Evolutionary conservation across 2,329 filamentous ascomycete genomes (phyloP), one percentile per base, ranked within the genome.

Genomic region (Macrophomina pseudophaseolina): DNA sequence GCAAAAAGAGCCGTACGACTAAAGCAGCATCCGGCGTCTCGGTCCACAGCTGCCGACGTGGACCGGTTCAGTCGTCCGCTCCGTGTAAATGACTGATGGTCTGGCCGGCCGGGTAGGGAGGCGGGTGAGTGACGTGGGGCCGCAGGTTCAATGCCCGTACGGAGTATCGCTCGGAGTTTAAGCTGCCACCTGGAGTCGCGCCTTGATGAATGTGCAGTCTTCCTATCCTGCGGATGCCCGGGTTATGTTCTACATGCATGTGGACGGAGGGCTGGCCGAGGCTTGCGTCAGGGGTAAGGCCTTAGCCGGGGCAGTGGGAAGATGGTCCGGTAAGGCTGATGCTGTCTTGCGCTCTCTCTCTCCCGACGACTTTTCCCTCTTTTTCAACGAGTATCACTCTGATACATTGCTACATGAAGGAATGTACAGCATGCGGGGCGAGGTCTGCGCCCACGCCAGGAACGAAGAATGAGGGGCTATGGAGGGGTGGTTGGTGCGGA

Each of bases 11-110:
- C 30, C n/a, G 44, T 40, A 49, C 44, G 44, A 40, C n/a, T 44
- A 18, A 49, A 18, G 32, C 42, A 62, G 58, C n/a, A 49, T 35
- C 58, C 58, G 58, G n/a, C 28, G 28, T 28, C n/a, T 30, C 58
- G 23, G 58, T 30, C 23, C 11, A 9, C 33, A 16, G 44, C 32
- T 28, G 44, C 28, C 30, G 32, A 6, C 32, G 42, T 14, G 44
- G 58, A 28, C n/a, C 7, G 42, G 42, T 6, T 28, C 56, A 23
- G n/a, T 16, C 16, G 30, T 60, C 23, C 14, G 32, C 40, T 40
- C 44, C 23, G 49, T n/a, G 58, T 42, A 28, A 62, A 48, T 49
- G 58, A 28, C 38, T 32, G 44, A 38, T 30, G 42, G 42, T 32
- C 42, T 38, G 30, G 42, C 42, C 42, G 53, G 53, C 4, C 40